Evolutionary conservation across 2,329 filamentous ascomycete genomes (phyloP).

Genomic region (Hypoxylon rubiginosum): DNA sequence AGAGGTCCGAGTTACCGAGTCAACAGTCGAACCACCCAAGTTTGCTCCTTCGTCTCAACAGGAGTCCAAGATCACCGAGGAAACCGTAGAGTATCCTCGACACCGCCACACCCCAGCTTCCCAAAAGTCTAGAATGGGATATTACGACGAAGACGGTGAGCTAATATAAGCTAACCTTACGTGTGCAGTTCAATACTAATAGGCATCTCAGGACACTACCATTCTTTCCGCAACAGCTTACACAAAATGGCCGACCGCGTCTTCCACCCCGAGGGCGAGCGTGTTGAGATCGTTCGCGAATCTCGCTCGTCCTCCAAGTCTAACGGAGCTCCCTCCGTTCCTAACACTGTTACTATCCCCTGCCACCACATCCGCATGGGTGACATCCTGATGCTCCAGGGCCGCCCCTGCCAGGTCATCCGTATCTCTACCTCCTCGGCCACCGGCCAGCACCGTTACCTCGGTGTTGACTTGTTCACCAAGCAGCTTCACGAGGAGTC

Average conservation of each 20-base stretch:
- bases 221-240: constrained; percentile 68
- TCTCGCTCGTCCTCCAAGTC: constrained; percentile 53
- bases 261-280: constrained; percentile 63
- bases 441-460: constrained; percentile 99
- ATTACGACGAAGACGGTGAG: constrained; percentile 74
- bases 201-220: constrained; percentile 64
- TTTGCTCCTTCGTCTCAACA: constrained; percentile 64
- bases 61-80: constrained; percentile 73
- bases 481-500: constrained; percentile 99
- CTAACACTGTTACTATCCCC: constrained; percentile 96
- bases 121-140: constrained; percentile 71
- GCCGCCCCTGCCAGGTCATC: constrained; percentile 99
- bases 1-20: constrained; percentile 65
- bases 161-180: constrained; percentile 25
- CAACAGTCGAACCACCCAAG: constrained; percentile 65
- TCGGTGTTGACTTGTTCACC: constrained; percentile 99
- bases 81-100: constrained; percentile 72
- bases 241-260: constrained; percentile 71
- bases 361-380: constrained; percentile 99
- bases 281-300: constrained; percentile 64
- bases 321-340: constrained; percentile 51
- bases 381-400: constrained; percentile 98
- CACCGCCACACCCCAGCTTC: constrained; percentile 53
- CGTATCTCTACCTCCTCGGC: constrained; percentile 98
- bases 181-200: constrained; percentile 34